Evolutionary conservation across 345 rosid species (phyloP).

Genomic region (Eucalyptus shirleyi): DNA sequence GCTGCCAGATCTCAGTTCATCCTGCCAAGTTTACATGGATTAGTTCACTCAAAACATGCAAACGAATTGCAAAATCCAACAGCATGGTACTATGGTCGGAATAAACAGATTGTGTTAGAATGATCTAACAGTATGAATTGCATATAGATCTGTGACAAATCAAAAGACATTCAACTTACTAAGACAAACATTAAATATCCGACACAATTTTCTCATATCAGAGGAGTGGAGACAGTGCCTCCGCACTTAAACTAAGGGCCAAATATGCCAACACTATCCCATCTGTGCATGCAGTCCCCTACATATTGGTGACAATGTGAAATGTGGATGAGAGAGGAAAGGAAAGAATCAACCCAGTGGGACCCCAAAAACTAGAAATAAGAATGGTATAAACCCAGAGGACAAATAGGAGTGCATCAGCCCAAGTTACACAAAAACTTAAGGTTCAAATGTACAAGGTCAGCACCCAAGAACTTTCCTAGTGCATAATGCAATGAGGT

Average conservation of each 20-base stretch:
- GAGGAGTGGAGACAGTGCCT: neutral
- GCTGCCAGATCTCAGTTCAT: conserved; percentile 18
- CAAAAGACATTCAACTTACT: neutral
- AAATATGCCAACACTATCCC: neutral
- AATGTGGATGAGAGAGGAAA: neutral
- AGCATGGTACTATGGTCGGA: neutral
- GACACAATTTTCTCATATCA: neutral
- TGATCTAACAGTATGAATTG: neutral
- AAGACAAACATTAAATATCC: neutral
- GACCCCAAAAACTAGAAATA: neutral
- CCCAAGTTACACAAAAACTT: neutral
- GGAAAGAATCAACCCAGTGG: neutral
- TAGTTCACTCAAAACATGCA: neutral
- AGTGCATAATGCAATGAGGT: neutral
- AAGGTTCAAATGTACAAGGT: neutral
- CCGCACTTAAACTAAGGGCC: neutral
- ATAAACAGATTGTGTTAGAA: neutral
- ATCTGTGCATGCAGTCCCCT: neutral
- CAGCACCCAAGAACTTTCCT: neutral
- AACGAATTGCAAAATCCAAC: neutral
- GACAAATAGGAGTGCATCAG: neutral
- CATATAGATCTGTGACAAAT: neutral
- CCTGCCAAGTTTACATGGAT: conserved; percentile 13
- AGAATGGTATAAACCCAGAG: neutral
- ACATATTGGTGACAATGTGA: neutral